Evolutionary conservation across 2,329 filamentous ascomycete species (phyloP), one percentile per base, ranked within the genome.

Genomic region (Aspergillus pseudoglaucus): DNA sequence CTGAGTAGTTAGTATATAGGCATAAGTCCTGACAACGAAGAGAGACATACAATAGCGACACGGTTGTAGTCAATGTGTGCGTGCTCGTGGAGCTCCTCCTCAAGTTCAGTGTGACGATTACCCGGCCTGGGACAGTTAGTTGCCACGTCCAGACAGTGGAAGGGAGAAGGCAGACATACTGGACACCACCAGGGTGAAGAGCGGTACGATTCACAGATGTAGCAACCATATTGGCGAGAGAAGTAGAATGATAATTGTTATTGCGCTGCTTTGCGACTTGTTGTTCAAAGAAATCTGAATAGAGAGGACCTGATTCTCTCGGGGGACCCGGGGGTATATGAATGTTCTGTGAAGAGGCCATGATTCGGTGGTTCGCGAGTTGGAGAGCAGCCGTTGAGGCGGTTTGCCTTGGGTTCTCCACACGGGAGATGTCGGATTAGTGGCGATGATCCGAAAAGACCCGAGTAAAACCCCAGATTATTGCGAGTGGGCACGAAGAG

Each of bases 11-110:
- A 48, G 35, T 9, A 42, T 17, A 22, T 5, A 22, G 22, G 6
- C 22, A 22, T 22, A 22, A 22, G 22, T 6, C 22, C 6, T 5
- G 22, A 22, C 22, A 22, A 22, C n/a, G n/a, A 22, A 22, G 47
- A 32, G 46, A 35, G 54, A 38, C 88, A 71, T 81, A 95, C 90
- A 79, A 98, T 98, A 55, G 93, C 88, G 65, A 98, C 93, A 67
- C 90, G 87, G 75, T 97, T 88, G 71, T 97, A 98, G 80, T 98
- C 93, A 67, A 98, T 98, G 80, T 98, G 91, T 59, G 93, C 93
- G 67, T 86, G 90, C 74, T 96, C 89, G 74, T 97, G 90, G 53
- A 98, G 87, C 72, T 95, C 89, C 76, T 97, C 90, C 76, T 98
- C 90, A 57, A 98, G 84, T 72, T 97, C 93, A 41, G 93, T 97